A percentile compares a stretch with the other conserved stretches of the same genome.
phyloP scores from a whole-genome alignment of 768 basidiomycete genomes.

The Suillus alpinus region DNA sequence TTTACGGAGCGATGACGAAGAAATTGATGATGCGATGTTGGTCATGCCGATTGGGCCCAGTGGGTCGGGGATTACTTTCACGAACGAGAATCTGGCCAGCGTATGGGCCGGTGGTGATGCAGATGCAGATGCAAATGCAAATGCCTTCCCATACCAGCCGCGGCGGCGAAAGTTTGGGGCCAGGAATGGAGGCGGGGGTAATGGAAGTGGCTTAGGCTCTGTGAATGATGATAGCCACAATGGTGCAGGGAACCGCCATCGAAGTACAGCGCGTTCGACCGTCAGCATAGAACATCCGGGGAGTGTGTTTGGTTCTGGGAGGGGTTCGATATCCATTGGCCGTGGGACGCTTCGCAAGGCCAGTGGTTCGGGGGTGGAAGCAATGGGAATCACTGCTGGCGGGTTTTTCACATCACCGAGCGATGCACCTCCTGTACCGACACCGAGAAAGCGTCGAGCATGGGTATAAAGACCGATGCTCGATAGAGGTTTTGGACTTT shows the following conservation, averaged over 20 bases:
- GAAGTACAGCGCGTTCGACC: constrained; percentile 51
- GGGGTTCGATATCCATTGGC: constrained; percentile 66
- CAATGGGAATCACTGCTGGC: constrained; percentile 68
- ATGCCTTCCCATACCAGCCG: constrained; percentile 32
- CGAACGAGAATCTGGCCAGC: constrained; percentile 9
- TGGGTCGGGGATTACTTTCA: constrained; percentile 8
- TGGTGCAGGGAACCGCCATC: constrained; percentile 21
- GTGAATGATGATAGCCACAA: constrained; percentile 32
- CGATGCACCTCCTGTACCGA: constrained; percentile 27
- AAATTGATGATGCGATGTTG: constrained; percentile 73
- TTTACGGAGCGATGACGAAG: constrained; percentile 54
- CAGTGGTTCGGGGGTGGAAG: constrained; percentile 72
- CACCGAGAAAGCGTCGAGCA: background rate
- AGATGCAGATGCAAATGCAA: constrained; percentile 11
- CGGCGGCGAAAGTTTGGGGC: constrained; percentile 37
- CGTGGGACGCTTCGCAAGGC: constrained; percentile 59
- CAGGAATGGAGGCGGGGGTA: background rate
- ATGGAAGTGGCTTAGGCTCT: constrained; percentile 28
- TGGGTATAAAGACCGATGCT: background rate
- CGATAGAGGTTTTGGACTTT: background rate
- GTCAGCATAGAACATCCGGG: constrained; percentile 58
- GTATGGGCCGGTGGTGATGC: constrained; percentile 31
- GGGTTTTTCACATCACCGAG: constrained; percentile 72
- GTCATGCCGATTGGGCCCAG: constrained; percentile 66
- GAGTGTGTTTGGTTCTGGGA: constrained; percentile 32